phyloP scores from a whole-genome alignment of 202 grass and related monocot species.

The Carex arenaria region DNA sequence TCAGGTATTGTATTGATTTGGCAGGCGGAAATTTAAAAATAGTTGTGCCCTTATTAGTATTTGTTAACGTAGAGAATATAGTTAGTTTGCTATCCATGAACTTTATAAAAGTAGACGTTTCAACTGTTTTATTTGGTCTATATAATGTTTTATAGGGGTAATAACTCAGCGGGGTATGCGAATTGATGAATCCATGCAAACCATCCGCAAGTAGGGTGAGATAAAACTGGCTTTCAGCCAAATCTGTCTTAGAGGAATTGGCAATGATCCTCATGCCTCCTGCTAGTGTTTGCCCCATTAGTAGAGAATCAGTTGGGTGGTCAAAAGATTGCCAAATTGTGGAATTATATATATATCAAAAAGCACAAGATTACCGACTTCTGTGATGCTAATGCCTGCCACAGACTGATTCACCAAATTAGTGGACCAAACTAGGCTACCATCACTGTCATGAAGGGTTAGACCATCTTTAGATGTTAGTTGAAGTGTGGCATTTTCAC shows the following conservation, averaged over 20 bases:
- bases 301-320: constrained; percentile 36
- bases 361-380: constrained; percentile 37
- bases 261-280: constrained; percentile 24
- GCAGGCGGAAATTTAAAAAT: background rate
- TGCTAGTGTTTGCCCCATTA: constrained; percentile 26
- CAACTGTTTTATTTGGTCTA: background rate
- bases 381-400: constrained; percentile 26
- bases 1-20: constrained; percentile 15
- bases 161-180: background rate
- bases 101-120: background rate
- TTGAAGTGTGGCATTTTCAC: constrained; percentile 35
- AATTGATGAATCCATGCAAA: constrained; percentile 7
- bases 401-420: background rate
- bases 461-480: constrained; percentile 34
- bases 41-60: background rate
- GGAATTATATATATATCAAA: constrained; percentile 15
- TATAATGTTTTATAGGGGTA: too few relatives aligned
- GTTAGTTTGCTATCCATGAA: background rate
- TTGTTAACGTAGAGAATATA: background rate
- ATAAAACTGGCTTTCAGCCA: constrained; percentile 11
- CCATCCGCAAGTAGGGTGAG: constrained; percentile 13
- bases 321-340: constrained; percentile 40
- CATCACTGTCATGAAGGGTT: constrained; percentile 36
- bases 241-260: constrained; percentile 11
- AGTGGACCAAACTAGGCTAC: constrained; percentile 33